These are phyloP conservation scores for Metarhizium robertsii DNA, from an alignment of 2,329 filamentous ascomycete species.

Conservation along the genomic window DNA sequence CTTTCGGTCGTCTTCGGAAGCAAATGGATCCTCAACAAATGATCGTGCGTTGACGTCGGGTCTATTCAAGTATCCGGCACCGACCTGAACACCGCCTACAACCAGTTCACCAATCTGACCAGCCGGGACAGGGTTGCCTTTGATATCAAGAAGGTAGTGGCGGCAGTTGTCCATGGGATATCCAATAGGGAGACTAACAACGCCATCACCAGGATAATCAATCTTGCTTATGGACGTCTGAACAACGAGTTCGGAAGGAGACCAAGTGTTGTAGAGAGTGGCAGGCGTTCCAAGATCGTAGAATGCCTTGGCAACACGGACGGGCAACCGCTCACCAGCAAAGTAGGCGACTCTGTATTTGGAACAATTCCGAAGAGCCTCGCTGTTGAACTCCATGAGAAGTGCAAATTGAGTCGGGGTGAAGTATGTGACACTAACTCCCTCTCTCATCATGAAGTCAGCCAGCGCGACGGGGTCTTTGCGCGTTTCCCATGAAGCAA, in stretches of 20 bases:
- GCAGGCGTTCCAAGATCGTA: slow-evolving; percentile 15
- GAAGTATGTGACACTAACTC: slow-evolving; percentile 14
- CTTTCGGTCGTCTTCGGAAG: slow-evolving; percentile 12
- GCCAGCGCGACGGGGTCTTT: slow-evolving; percentile 15
- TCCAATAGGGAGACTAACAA: slow-evolving; percentile 13
- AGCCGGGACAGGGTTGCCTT: slow-evolving; percentile 25
- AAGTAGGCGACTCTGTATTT: slow-evolving; percentile 14
- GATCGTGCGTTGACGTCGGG: slow-evolving; percentile 42
- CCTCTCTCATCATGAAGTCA: slow-evolving; percentile 13
- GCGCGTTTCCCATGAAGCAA: slow-evolving; percentile 14
- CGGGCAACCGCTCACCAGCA: slow-evolving; percentile 14
- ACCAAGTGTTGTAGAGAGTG: slow-evolving; percentile 14
- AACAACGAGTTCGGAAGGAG: slow-evolving; percentile 14
- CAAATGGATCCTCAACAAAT: slow-evolving; percentile 13
- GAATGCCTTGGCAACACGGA: slow-evolving; percentile 13
- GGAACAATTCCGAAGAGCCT: slow-evolving; percentile 10
- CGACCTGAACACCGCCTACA: slow-evolving; percentile 32
- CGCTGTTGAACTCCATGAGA: slow-evolving; percentile 14
- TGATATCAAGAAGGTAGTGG: slow-evolving; percentile 28
- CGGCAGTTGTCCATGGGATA: slow-evolving; percentile 19
- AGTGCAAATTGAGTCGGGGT: slow-evolving; percentile 15
- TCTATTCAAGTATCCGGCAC: slow-evolving; percentile 28
- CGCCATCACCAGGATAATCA: slow-evolving; percentile 8
- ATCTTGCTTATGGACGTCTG: slow-evolving; percentile 14
- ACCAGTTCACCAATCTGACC: slow-evolving; percentile 32